Base-by-base conservation (phyloP, 1,284 basidiomycete genomes). In the Mrakiaceae sp. region DNA sequence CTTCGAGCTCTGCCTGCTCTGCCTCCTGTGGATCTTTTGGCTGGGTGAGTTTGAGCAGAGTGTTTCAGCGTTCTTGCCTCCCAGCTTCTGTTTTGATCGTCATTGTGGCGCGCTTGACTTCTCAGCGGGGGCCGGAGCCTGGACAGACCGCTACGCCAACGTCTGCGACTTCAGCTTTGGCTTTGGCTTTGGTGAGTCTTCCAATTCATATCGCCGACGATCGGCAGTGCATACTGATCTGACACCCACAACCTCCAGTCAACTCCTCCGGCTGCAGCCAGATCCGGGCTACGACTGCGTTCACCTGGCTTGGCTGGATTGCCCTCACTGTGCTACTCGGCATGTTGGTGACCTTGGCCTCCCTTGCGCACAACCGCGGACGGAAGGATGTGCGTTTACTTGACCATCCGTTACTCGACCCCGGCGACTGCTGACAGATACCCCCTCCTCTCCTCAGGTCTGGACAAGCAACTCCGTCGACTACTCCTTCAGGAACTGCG, bases 271-370 rank as follows among this genome's bases (percentile, higher is more conserved):
- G 27, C 27, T 27, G 27, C 27, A 27, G 27, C 27, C 27, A 2
- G 27, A 27, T 27, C 27, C 27, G 57, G n/a, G 57, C 57, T n/a
- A 44, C 49, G 12, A 44, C 49, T 46, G 57, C 57, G 2, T 58
- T 58, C 46, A 27, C 44, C 6, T 58, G 57, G 57, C 42, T 58
- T 16, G 57, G 57, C 14, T 58, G 57, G 57, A n/a, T 58, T 16
- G 43, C 44, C 46, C 57, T 58, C 43, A 58, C 57, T 9, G 57
- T 27, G n/a, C 44, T 46, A 10, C 57, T 58, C 43, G 57, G 57
- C 14, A 39, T 12, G 46, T 16, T 47, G 16, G 57, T 27, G 7
- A 58, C 57, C 6, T 47, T 58, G 9, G 57, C 57, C 43, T 47
- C 40, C 44, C 42, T 58, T 5, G 57, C 39, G n/a, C 57, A 58